Evolutionary conservation across 495 filamentous ascomycete species (phyloP).

Genomic region (Xylaria longipes): DNA sequence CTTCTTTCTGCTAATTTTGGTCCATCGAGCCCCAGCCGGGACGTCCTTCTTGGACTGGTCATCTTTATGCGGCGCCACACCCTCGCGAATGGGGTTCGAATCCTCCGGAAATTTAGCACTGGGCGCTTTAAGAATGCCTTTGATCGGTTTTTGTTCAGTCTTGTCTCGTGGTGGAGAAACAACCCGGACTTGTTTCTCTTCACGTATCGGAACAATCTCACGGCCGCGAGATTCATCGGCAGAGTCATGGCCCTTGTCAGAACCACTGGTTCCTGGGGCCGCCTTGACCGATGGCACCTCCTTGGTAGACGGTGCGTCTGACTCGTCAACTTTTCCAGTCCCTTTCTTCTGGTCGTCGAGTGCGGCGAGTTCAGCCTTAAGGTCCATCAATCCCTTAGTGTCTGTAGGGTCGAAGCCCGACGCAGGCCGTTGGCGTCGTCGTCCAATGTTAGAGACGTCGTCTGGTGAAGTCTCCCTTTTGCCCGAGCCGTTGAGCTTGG

Average conservation of each 20-base stretch:
- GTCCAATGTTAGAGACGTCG: constrained; percentile 32
- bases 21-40: constrained; percentile 82
- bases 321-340: constrained; percentile 32
- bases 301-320: constrained; percentile 30
- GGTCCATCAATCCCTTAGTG: constrained; percentile 49
- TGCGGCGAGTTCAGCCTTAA: constrained; percentile 55
- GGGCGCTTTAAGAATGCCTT: constrained; percentile 75
- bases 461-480: constrained; percentile 32
- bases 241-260: constrained; percentile 34
- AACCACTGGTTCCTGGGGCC: constrained; percentile 28
- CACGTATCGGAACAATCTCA: constrained; percentile 35
- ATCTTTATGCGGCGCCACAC: constrained; percentile 87
- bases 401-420: constrained; percentile 59
- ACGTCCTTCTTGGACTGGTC: constrained; percentile 73
- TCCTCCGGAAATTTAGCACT: constrained; percentile 81
- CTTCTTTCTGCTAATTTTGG: constrained; percentile 81
- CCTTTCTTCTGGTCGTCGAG: constrained; percentile 43
- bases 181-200: constrained; percentile 55
- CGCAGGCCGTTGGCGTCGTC: constrained; percentile 43
- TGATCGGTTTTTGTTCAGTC: constrained; percentile 56
- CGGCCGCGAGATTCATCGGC: constrained; percentile 50
- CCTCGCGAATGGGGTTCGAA: constrained; percentile 76
- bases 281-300: constrained; percentile 37
- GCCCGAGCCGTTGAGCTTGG: constrained; percentile 34
- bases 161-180: constrained; percentile 62